Percentiles rank a stretch among this genome's conserved stretches.
phyloP scores from a whole-genome alignment of 805 yeast genomes.

The Zygosaccharomyces bailii region DNA sequence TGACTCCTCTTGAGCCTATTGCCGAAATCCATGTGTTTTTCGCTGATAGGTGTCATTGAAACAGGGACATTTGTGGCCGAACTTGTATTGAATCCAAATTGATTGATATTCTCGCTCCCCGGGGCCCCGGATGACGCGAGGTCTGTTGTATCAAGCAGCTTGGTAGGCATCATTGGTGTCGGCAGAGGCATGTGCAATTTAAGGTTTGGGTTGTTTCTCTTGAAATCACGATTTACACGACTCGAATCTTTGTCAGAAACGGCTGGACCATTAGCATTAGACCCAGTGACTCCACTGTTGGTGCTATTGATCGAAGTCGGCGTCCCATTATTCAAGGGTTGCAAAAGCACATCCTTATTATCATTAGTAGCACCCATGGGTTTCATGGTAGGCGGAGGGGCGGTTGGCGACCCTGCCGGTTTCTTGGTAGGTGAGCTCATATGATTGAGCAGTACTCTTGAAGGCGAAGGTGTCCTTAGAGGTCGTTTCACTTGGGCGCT shows the following conservation, averaged over 20 bases:
- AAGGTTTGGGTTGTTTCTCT: constrained; percentile 51
- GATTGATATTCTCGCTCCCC: constrained; percentile 49
- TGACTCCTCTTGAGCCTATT: constrained; percentile 24
- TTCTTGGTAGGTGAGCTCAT: constrained; percentile 18
- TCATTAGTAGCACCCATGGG: constrained; percentile 25
- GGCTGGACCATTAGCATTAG: constrained; percentile 8
- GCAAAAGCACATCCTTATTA: constrained; percentile 28
- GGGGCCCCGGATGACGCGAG: constrained; percentile 30
- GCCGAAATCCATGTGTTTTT: constrained; percentile 40
- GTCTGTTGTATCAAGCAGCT: constrained; percentile 24
- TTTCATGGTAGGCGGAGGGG: constrained; percentile 43
- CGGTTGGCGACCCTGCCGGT: constrained; percentile 15
- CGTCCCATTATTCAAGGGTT: constrained; percentile 34
- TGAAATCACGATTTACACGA: constrained; percentile 34
- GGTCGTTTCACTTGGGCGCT: constrained; percentile 8
- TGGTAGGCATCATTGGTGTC: constrained; percentile 38
- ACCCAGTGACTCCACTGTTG: background rate
- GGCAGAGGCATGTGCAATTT: constrained; percentile 78
- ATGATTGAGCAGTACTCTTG: constrained; percentile 9
- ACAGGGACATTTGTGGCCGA: constrained; percentile 49
- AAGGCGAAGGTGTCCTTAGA: constrained; percentile 16
- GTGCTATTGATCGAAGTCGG: constrained; percentile 3
- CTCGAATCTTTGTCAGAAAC: constrained; percentile 22
- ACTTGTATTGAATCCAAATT: constrained; percentile 61
- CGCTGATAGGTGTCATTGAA: constrained; percentile 80